A percentile compares a stretch with the other conserved stretches of the same genome.
phyloP scores from a whole-genome alignment of 352 stramenopile genomes.

The Globisporangium recalcitrans region DNA sequence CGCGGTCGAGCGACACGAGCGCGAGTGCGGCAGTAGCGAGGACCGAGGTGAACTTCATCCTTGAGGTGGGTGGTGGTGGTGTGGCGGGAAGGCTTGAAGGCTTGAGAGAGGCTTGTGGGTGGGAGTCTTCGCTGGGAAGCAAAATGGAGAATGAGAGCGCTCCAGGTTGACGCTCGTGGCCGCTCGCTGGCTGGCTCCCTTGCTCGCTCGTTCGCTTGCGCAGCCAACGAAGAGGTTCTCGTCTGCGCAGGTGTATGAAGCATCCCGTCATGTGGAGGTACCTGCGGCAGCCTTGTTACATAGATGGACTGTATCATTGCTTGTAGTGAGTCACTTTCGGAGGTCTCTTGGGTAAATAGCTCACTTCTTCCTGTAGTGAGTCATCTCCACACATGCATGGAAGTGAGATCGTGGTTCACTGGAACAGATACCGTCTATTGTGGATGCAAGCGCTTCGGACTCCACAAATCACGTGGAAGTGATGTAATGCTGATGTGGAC shows the following conservation, averaged over 20 bases:
- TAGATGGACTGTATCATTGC: not conserved
- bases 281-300: not conserved
- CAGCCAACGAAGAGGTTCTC: not conserved
- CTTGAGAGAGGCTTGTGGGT: no score
- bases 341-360: not conserved
- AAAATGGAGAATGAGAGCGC: not conserved
- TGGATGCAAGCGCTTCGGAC: not conserved
- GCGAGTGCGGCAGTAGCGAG: not conserved
- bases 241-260: not conserved
- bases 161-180: not conserved
- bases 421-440: not conserved
- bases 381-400: not conserved
- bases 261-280: not conserved
- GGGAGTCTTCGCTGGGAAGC: not conserved
- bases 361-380: not conserved
- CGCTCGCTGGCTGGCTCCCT: not conserved
- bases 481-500: not conserved
- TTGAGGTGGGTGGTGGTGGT: not conserved
- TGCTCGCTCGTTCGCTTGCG: not conserved
- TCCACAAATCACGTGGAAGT: not conserved
- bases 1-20: not conserved
- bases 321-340: not conserved
- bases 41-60: not conserved
- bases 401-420: not conserved
- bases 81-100: not conserved